Evolutionary conservation across 495 filamentous ascomycete genomes (phyloP), one percentile per base, ranked within the genome.

Genomic region (Emericellopsis terricola): DNA sequence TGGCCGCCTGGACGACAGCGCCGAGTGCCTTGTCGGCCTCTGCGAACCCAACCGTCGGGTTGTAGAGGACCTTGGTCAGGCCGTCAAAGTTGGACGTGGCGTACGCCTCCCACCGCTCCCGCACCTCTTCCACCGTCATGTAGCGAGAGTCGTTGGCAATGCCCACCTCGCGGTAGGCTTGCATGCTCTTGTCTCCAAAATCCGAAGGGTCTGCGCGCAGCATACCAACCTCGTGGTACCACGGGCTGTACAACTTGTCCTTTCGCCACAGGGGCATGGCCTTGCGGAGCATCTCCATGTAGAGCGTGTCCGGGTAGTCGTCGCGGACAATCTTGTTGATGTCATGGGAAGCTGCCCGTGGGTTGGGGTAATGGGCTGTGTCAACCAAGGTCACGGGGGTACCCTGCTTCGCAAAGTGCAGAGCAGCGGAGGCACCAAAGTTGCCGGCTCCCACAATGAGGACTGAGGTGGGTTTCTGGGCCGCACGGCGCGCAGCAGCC

Each of bases 221-320:
- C 42, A 64, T 65, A 13, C 65, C 65, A 19, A 55, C 57, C 36
- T 67, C 58, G 43, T 68, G 63, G 42, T 59, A 71, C 45, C 63
- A 50, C n/a, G 62, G 59, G 5, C 48, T 52, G 39, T 57, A 68
- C 11, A 65, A 42, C 9, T 58, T 57, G 26, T 43, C 38, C 19
- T 26, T 31, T 41, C 62, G 60, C 65, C 67, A 71, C 19, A 49
- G 54, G 8, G 47, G 38, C 17, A 68, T 67, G 10, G 66, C 62
- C 49, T 64, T 50, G 58, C 66, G 14, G 9, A 33, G 30, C 15
- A 40, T 29, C 27, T 28, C 17, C 29, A 41, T 32, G 33, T 43
- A 36, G 21, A 38, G 15, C 29, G 26, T 18, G 16, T 38, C 34
- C 19, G 34, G 17, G 26, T 45, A 45, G 21, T 45, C 42, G 10